These are phyloP conservation scores for Plasmodium sp. DNA, from an alignment of 169 alveolate species.

Conservation along the genomic window DNA sequence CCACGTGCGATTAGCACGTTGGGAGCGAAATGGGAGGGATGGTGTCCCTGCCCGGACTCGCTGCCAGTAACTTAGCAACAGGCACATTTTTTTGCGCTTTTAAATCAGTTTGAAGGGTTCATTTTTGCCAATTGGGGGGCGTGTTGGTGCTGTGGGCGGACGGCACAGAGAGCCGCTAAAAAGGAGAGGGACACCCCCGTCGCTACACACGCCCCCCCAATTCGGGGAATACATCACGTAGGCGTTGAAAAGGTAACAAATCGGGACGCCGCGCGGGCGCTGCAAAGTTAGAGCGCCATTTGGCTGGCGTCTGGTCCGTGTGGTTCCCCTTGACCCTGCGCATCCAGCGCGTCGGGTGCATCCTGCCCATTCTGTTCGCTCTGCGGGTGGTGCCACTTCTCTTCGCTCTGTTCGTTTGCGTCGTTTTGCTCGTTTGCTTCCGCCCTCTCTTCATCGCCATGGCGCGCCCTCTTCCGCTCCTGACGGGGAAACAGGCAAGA, in stretches of 20 bases:
- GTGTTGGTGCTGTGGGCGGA: not conserved
- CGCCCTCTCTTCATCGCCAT: not conserved
- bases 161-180: not conserved
- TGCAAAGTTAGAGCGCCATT: not conserved
- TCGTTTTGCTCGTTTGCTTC: not conserved
- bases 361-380: not conserved
- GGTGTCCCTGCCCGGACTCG: not conserved
- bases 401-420: not conserved
- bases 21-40: not conserved
- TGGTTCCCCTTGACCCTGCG: not conserved
- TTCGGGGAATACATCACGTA: not conserved
- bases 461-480: slow-evolving; percentile 8
- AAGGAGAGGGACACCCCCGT: not conserved
- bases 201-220: not conserved
- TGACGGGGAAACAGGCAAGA: not conserved
- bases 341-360: not conserved
- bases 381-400: too few relatives aligned
- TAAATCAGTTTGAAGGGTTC: not conserved
- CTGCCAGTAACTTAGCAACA: not conserved
- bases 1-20: not conserved
- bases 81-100: not conserved
- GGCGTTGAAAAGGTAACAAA: not conserved
- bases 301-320: not conserved
- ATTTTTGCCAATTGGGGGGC: not conserved
- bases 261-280: not conserved